A percentile compares a stretch with the other conserved stretches of the same genome.
phyloP scores from a whole-genome alignment of 1,139 yeast genomes.

The Yamadazyma taylorii region DNA sequence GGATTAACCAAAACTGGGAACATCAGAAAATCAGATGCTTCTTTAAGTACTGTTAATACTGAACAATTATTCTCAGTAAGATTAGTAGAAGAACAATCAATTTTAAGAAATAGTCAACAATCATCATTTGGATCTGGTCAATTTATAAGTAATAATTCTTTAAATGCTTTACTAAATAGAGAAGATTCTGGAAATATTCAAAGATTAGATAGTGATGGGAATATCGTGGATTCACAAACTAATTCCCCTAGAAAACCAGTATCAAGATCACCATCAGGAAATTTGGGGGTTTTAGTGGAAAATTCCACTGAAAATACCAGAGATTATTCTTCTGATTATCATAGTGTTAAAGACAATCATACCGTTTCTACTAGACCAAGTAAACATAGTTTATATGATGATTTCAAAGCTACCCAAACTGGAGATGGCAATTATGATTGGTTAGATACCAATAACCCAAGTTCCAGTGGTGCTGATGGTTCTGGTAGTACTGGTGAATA shows the following conservation, averaged over 20 bases:
- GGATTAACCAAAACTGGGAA: conserved; percentile 20
- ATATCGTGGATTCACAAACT: conserved; percentile 34
- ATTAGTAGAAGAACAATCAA: conserved; percentile 60
- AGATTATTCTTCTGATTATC: conserved; percentile 20
- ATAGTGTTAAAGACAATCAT: conserved; percentile 3
- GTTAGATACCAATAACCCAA: conserved; percentile 17
- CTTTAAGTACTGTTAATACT: conserved; percentile 84
- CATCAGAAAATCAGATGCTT: conserved; percentile 54
- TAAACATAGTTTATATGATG: conserved; percentile 22
- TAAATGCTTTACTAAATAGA: conserved; percentile 29
- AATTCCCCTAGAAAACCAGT: conserved; percentile 17
- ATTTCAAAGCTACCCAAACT: conserved; percentile 30
- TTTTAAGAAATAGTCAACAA: conserved; percentile 37
- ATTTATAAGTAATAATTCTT: conserved; percentile 31
- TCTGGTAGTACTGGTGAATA: too few species aligned
- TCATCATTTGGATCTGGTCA: conserved; percentile 32
- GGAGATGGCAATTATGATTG: conserved; percentile 31
- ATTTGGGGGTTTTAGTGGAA: conserved; percentile 33
- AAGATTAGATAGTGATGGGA: conserved; percentile 56
- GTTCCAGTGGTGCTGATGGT: too few species aligned
- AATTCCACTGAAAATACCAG: conserved; percentile 25
- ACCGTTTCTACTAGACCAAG: conserved; percentile 7
- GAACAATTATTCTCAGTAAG: conserved; percentile 81
- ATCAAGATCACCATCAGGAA: conserved; percentile 28
- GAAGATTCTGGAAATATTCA: conserved; percentile 49